phyloP scores from a whole-genome alignment of 108 stramenopile genomes.

The Schizochytrium sp. region DNA sequence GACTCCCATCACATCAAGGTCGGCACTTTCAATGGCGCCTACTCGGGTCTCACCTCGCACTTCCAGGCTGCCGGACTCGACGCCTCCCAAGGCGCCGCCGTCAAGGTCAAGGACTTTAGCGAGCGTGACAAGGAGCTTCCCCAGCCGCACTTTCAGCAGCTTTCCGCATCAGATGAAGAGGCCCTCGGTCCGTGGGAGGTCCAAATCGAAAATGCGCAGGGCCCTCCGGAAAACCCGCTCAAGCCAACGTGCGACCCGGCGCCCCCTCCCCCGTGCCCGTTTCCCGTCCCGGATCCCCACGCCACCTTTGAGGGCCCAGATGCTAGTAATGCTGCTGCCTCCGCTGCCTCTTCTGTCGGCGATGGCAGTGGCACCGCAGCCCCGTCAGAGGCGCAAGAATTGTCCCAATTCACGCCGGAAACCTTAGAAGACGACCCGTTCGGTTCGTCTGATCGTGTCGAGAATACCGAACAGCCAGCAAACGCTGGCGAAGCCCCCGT shows the following conservation, averaged over 20 bases:
- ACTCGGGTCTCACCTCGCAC: not conserved
- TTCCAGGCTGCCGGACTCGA: not conserved
- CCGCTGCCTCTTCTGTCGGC: no score
- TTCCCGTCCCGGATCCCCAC: not conserved
- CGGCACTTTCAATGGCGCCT: slow-evolving; percentile 20
- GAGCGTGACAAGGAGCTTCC: not conserved
- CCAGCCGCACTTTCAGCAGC: not conserved
- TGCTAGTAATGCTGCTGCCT: no score
- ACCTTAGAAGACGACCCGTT: no score
- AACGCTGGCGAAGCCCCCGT: no score
- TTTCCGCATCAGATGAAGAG: not conserved
- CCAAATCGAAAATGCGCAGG: not conserved
- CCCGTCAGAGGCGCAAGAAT: no score
- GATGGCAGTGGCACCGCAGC: no score
- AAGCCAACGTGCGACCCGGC: not conserved
- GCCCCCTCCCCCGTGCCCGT: not conserved
- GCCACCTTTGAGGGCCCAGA: not conserved
- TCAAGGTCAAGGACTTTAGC: slow-evolving; percentile 12
- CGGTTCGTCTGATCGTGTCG: no score
- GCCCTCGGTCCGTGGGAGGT: not conserved
- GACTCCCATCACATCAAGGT: slow-evolving; percentile 41
- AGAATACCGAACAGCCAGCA: no score
- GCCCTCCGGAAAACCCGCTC: not conserved
- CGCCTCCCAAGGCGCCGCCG: not conserved
- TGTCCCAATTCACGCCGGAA: no score